Evolutionary conservation across 768 basidiomycete genomes (phyloP), one percentile per base, ranked within the genome.

Genomic region (Udeniomyces megalosporus): DNA sequence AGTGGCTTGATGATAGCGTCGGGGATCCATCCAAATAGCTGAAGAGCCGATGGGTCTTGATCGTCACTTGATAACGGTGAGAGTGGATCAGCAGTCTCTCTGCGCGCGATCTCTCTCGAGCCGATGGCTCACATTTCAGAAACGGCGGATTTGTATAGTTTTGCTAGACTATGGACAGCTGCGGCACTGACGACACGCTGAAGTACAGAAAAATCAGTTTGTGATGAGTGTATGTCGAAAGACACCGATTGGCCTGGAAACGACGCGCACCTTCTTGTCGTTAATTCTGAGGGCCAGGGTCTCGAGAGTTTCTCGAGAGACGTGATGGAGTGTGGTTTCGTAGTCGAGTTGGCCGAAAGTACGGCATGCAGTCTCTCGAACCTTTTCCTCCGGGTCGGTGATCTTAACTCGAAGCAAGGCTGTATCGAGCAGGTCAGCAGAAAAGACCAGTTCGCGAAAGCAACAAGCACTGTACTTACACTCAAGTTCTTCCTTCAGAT

Each of bases 21-120:
- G 0, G 95, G 91, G 65, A 99, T 96, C 95, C 95, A 99, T 0
- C 81, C 82, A 69, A 97, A 96, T 50, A 92, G 86, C 17, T 76
- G 69, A 32, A 84, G 78, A 1, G 89, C 89, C 0, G 80, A 76
- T 2, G 78, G 74, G 58, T 90, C 87, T 45, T 82, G 81, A 63
- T 82, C 83, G 71, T 93, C 90, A 66, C 93, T 97, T 62, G 14
- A 48, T 11, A 34, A 12, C 24, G 22, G 24, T 47, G 17, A 55
- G 46, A 28, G 60, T 7, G 3, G n/a, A 12, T 24, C 22, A n/a
- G 34, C 53, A 28, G 29, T 29, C 17, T 49, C 51, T 15, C 45
- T 51, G 35, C 56, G 17, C 31, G 34, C 26, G 26, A n/a, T n/a
- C n/a, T n/a, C n/a, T n/a, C n/a, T n/a, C n/a, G n/a, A n/a, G n/a